These are phyloP conservation scores for Diversispora eburnea DNA, from an alignment of 192 early-diverging fungal genomes.

Conservation along the genomic window DNA sequence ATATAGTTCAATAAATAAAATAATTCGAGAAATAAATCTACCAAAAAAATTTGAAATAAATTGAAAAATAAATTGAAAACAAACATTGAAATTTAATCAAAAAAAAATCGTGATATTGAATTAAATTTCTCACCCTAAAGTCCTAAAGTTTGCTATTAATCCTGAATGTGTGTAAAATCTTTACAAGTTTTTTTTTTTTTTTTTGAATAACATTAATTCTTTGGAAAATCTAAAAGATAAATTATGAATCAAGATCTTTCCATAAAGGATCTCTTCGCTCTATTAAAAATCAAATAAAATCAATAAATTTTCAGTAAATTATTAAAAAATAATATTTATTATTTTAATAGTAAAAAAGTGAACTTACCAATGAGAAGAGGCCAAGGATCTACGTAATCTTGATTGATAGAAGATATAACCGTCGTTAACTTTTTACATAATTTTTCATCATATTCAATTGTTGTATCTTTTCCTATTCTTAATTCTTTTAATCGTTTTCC, in stretches of 20 bases:
- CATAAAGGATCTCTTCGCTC: slow-evolving; percentile 12
- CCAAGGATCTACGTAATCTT: slow-evolving; percentile 12
- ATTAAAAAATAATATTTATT: neutral
- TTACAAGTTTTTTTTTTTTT: no score
- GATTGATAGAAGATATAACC: slow-evolving; percentile 13
- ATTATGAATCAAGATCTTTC: neutral
- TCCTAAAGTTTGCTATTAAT: no score
- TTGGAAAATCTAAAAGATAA: no score
- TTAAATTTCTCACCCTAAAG: no score
- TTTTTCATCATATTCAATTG: neutral
- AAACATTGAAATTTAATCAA: no score
- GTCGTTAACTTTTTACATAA: slow-evolving; percentile 11
- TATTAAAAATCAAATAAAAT: neutral
- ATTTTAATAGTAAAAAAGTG: neutral
- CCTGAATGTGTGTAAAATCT: no score
- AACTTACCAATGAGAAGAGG: slow-evolving; percentile 2
- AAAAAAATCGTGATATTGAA: no score
- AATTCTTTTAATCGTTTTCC: slow-evolving; percentile 9
- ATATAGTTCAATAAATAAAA: no score
- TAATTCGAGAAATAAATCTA: no score
- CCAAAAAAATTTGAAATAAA: no score
- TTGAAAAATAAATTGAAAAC: no score
- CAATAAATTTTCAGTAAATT: neutral
- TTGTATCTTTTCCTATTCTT: slow-evolving; percentile 15
- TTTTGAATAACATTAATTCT: no score